Evolutionary conservation across 441 rosid species (phyloP), one percentile per base, ranked within the genome.

Genomic region (Brassica hybrid): DNA sequence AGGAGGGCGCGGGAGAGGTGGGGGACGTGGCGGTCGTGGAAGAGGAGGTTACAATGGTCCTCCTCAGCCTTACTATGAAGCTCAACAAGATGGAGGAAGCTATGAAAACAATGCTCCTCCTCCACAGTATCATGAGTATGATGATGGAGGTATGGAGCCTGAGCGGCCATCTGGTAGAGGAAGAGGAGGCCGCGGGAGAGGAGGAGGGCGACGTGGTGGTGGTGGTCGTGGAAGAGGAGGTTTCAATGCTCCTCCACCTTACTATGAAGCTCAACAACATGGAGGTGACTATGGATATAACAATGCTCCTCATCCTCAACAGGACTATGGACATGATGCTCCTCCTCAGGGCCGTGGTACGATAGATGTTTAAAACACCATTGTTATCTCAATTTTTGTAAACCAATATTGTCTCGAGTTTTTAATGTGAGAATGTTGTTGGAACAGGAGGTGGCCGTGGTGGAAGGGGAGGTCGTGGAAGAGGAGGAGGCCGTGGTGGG

Each of bases 401-500:
- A 21, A 21, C 23, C 23, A 21, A 0, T 52, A 7, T 25, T 69
- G 68, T 0, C 38, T 19, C 45, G 10, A 16, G 69, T 58, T 34
- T 59, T 19, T 70, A 75, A 59, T 21, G 58, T 25, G 21, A 59
- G 13, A 45, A 23, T 6, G 0, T 66, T 75, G 19, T 3, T 71
- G 72, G 32, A 45, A 65, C 76, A 92, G 98, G 95, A 13, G 91
- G 94, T 76, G 94, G 94, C 25, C 92, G 96, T 18, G 91, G 96
- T 18, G 91, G 97, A 64, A 87, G 96, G 81, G 93, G 94, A 74
- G 64, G 74, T 58, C 94, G 96, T 6, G 98, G 97, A 71, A 86
- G 93, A 82, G 93, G 93, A 77, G 94, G 93, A 77, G 95, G 95
- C 43, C 96, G 91, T 81, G 93, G 95, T 71, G 85, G 96, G 84